Percentiles rank a stretch among this genome's conserved stretches.
Evolutionary conservation across 768 basidiomycete species (phyloP).

Genomic region (Termitomyces eurrhizus): DNA sequence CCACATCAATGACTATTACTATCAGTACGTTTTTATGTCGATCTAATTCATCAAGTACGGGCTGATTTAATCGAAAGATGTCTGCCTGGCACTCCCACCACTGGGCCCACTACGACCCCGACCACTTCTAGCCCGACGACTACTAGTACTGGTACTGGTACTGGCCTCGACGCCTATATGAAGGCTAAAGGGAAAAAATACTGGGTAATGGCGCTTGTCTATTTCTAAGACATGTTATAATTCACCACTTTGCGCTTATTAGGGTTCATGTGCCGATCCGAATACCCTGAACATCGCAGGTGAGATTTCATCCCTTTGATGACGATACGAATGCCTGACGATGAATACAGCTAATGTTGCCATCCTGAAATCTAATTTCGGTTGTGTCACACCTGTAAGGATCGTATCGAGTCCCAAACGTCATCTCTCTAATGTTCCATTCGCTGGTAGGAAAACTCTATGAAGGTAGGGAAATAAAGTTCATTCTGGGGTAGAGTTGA

Average conservation of each 20-base stretch:
- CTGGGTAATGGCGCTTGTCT: slow-evolving; percentile 16
- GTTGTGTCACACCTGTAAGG: slow-evolving; percentile 32
- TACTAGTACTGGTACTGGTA: slow-evolving; percentile 14
- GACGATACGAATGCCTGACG: not conserved
- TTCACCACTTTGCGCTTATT: not conserved
- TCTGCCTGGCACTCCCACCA: slow-evolving; percentile 21
- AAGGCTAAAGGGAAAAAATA: slow-evolving; percentile 26
- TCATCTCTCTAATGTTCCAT: not conserved
- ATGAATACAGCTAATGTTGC: slow-evolving; percentile 25
- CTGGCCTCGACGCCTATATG: slow-evolving; percentile 19
- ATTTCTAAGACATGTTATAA: not conserved
- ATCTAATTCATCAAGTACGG: not conserved
- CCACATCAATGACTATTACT: slow-evolving; percentile 27
- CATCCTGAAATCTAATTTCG: slow-evolving; percentile 31
- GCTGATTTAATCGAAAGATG: slow-evolving; percentile 19
- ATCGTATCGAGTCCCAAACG: not conserved
- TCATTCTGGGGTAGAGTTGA: not conserved
- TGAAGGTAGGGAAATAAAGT: slow-evolving; percentile 28
- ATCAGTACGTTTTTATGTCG: slow-evolving; percentile 11
- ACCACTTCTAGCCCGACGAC: slow-evolving; percentile 14
- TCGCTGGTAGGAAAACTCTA: slow-evolving; percentile 29
- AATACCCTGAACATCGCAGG: slow-evolving; percentile 28
- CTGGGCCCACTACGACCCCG: slow-evolving; percentile 17
- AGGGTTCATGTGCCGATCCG: slow-evolving; percentile 29
- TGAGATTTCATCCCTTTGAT: slow-evolving; percentile 5